Conservation (phyloP, 176 grass and related monocot species). For the Bothriochloa decipiens region DNA sequence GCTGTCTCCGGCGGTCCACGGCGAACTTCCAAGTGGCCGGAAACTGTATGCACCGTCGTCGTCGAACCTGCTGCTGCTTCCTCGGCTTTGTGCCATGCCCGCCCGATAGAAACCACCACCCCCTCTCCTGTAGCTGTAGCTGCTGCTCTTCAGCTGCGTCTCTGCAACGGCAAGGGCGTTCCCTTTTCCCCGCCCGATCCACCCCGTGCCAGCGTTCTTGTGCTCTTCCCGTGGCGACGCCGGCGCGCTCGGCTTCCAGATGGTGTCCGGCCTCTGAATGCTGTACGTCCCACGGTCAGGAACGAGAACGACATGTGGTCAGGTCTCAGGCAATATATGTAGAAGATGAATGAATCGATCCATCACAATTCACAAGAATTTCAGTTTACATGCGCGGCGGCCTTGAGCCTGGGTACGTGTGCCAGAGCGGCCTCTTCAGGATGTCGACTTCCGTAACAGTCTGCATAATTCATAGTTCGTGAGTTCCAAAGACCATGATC, state of each 20-base stretch:
- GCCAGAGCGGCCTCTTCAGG: conserved; percentile 26
- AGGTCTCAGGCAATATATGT: background rate
- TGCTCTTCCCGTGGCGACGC: conserved; percentile 20
- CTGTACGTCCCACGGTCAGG: background rate
- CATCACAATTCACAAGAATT: background rate
- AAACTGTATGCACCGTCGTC: background rate
- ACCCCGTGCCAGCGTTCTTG: conserved; percentile 33
- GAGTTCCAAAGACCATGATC: background rate
- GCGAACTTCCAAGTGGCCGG: background rate
- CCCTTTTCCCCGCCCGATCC: conserved; percentile 40
- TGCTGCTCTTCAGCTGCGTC: background rate
- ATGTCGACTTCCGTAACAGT: conserved; percentile 29
- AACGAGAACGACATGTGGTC: background rate
- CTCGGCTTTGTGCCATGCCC: background rate
- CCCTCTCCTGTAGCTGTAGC: background rate
- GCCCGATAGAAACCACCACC: background rate
- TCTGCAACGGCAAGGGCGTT: background rate
- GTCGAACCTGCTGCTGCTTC: background rate
- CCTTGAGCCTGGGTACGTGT: conserved; percentile 22
- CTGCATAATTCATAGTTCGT: background rate
- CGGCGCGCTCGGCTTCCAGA: conserved; percentile 31
- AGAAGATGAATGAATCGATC: background rate
- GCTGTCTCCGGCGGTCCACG: background rate
- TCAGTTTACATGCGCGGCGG: background rate
- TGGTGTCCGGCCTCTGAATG: background rate